Evolutionary conservation across 2,329 filamentous ascomycete species (phyloP).

Genomic region (Ciborinia camelliae): DNA sequence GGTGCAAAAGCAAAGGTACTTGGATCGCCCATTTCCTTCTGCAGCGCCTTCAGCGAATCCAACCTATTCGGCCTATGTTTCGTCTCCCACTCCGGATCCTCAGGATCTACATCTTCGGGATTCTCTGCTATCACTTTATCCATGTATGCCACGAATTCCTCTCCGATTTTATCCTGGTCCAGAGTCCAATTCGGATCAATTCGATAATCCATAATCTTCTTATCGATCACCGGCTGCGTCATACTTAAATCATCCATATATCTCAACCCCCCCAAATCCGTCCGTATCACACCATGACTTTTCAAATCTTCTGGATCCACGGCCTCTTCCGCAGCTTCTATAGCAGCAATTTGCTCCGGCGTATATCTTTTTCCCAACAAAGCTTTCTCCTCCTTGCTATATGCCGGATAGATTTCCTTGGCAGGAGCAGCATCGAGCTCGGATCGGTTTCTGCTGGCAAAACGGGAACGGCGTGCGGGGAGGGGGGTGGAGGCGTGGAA

Average conservation of each 20-base stretch:
- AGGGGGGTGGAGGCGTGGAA: conserved; percentile 46
- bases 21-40: conserved; percentile 28
- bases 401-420: conserved; percentile 55
- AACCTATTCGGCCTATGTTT: conserved; percentile 24
- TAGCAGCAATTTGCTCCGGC: conserved; percentile 73
- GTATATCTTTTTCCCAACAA: conserved; percentile 68
- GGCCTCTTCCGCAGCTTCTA: conserved; percentile 75
- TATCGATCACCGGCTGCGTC: conserved; percentile 75
- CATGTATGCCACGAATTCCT: conserved; percentile 52
- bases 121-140: conserved; percentile 27
- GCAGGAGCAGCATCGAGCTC: conserved; percentile 35
- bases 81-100: conserved; percentile 20
- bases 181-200: conserved; percentile 43
- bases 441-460: conserved; percentile 40
- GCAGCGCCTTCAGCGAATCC: conserved; percentile 27
- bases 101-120: conserved; percentile 21
- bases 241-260: conserved; percentile 82
- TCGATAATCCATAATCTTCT: conserved; percentile 48
- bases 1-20: conserved; percentile 28
- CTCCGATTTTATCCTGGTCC: conserved; percentile 57
- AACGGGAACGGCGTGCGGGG: conserved; percentile 39
- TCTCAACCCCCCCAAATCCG: conserved; percentile 66
- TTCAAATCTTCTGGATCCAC: conserved; percentile 73
- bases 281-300: conserved; percentile 66
- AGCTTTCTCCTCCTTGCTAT: conserved; percentile 63